Base-by-base conservation (phyloP, 2,329 filamentous ascomycete genomes). In the Teratosphaeria gauchensis region DNA sequence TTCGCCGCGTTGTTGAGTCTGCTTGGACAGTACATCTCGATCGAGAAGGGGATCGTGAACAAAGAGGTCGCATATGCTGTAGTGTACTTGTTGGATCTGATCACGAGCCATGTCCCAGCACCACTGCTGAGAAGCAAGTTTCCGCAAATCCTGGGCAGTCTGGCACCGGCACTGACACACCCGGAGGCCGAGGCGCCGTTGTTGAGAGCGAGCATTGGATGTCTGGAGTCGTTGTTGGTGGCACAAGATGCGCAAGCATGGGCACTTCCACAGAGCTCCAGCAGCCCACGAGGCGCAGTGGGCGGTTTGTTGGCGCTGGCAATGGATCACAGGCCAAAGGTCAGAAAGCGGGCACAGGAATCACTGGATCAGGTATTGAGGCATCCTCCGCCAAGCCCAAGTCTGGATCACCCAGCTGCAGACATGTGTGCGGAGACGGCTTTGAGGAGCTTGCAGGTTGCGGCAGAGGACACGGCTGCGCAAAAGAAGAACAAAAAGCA, bases 391-490 rank as follows among this genome's bases (percentile, higher is more conserved):
- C 92, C 92, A 0, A 96, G 90, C 63, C 94, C 94, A 1, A 92
- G 90, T 3, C 76, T 96, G 61, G 94, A 99, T 65, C 94, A 99
- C 71, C 94, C 94, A 1, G 94, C 91, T 30, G 89, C 92, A 53
- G 92, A 96, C 71, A 92, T 97, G 85, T 97, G 92, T 76, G 94
- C 94, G 19, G 90, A 96, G 74, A 92, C 89, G 30, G 90, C 90
- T 24, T 81, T 96, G 75, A 85, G 85, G 74, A 91, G 87, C 72
- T 77, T 97, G 62, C 83, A 85, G 65, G 86, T 92, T 62, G 80
- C 95, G 56, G 85, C 88, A 2, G 86, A 86, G 61, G 81, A 84
- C 16, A 82, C 85, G 61, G 84, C 82, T 65, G 92, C 89, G 75
- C 87, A 88, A 71, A 85, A 85, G 71, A 85, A 82, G 68, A 74